phyloP scores from a whole-genome alignment of 768 basidiomycete species.

The Naganishia randhawae region DNA sequence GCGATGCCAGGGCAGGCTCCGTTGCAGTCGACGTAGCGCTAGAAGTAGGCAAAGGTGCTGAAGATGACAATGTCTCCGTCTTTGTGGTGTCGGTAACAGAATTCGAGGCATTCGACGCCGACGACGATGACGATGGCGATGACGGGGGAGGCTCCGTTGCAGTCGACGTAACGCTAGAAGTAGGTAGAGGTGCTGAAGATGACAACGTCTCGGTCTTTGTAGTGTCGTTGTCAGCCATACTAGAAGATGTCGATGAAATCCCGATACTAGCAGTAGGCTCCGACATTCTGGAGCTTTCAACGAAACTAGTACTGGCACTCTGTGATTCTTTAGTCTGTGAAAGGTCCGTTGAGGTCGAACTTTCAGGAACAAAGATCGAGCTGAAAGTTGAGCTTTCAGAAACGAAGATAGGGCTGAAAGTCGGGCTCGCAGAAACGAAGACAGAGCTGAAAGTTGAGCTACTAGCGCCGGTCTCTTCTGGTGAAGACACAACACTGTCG shows the following conservation, averaged over 20 bases:
- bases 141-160: neutral
- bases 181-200: neutral
- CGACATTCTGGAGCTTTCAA: neutral
- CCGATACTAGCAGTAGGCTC: neutral
- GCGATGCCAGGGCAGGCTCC: neutral
- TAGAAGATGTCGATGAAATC: neutral
- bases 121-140: neutral
- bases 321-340: neutral
- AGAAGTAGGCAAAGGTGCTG: neutral
- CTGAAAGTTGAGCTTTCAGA: neutral
- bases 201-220: neutral
- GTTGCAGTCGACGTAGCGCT: neutral
- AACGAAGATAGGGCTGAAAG: neutral
- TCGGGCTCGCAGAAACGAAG: neutral
- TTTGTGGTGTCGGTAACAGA: neutral
- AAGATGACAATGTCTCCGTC: neutral
- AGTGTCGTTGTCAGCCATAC: neutral
- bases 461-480: neutral
- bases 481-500: neutral
- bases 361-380: neutral
- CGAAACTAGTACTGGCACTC: neutral
- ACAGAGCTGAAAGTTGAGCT: neutral
- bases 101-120: neutral
- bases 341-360: neutral
- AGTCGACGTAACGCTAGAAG: neutral